Percentiles rank a stretch among this genome's conserved stretches.
phyloP scores from a whole-genome alignment of 306 rosid genomes.

The Pyrus betulifolia region DNA sequence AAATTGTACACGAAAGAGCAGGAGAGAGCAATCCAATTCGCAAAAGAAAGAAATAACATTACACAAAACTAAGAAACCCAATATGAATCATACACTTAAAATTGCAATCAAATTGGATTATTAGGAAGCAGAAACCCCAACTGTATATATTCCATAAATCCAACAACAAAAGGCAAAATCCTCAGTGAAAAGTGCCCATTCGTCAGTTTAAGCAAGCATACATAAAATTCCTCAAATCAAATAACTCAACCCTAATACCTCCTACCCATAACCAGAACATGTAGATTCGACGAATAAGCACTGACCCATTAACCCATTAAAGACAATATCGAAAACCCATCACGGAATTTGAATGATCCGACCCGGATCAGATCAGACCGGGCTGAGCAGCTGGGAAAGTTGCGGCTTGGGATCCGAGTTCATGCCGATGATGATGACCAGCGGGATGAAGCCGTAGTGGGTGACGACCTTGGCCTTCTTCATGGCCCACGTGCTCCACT shows the following conservation, averaged over 20 bases:
- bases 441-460: constrained; percentile 90
- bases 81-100: background rate
- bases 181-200: background rate
- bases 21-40: background rate
- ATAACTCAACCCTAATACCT: background rate
- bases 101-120: background rate
- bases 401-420: constrained; percentile 90
- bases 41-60: background rate
- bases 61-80: background rate
- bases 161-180: background rate
- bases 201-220: background rate
- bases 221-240: background rate
- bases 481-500: constrained; percentile 76
- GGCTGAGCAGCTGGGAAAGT: constrained; percentile 86
- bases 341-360: background rate
- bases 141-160: background rate
- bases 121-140: background rate
- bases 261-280: background rate
- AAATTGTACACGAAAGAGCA: background rate
- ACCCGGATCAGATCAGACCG: constrained; percentile 48
- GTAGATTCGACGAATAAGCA: constrained; percentile 9
- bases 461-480: constrained; percentile 75
- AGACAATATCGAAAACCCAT: background rate
- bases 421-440: constrained; percentile 87
- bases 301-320: background rate